Percentiles rank a stretch among this genome's conserved stretches.
phyloP scores from a whole-genome alignment of 1,284 basidiomycete genomes.

The Ceratobasidium sp. region DNA sequence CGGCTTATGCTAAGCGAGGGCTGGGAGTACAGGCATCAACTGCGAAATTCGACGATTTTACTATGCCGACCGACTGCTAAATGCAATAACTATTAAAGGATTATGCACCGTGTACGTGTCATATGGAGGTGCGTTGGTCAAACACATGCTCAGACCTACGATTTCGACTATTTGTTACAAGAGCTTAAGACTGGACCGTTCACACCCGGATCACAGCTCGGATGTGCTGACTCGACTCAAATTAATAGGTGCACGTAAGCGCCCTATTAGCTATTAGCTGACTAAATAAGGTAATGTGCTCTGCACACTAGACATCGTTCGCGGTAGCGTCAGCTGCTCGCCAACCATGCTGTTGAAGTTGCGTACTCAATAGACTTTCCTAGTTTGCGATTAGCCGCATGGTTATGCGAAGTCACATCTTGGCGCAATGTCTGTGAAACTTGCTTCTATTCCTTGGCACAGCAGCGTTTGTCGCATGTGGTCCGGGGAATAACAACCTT shows the following conservation, averaged over 20 bases:
- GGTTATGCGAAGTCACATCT: not conserved
- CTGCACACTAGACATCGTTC: not conserved
- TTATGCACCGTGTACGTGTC: not conserved
- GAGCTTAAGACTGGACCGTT: not conserved
- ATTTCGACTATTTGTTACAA: not conserved
- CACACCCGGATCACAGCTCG: not conserved
- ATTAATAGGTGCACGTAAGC: not conserved
- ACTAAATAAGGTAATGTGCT: not conserved
- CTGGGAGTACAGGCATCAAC: constrained; percentile 29
- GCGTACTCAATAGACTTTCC: not conserved
- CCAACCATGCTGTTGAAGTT: not conserved
- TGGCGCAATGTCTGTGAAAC: not conserved
- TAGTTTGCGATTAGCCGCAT: not conserved
- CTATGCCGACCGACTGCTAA: constrained; percentile 41
- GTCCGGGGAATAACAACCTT: not conserved
- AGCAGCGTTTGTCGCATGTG: not conserved
- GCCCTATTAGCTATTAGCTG: not conserved
- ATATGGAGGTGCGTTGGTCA: not conserved
- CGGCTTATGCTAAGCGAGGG: constrained; percentile 43
- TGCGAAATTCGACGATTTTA: constrained; percentile 32
- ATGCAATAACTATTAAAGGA: not conserved
- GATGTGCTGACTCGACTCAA: not conserved
- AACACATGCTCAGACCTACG: not conserved
- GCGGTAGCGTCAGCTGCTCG: not conserved
- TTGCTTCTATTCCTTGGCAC: constrained; percentile 12